Conservation (phyloP, 805 yeast species). For the Candida railenensis region DNA sequence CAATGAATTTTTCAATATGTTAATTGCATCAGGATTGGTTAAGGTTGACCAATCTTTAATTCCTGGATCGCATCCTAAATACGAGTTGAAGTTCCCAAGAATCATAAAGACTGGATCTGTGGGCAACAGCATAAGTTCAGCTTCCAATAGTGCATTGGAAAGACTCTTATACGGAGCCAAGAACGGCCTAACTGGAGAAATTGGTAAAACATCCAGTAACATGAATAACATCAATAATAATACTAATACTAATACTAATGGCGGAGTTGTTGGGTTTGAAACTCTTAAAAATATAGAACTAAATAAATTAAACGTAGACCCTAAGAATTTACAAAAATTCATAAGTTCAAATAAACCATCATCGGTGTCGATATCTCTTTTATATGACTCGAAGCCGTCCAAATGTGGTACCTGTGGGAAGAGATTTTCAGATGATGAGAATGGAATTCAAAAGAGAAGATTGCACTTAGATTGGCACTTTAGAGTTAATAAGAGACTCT, state of each 20-base stretch:
- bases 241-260: conserved; percentile 12
- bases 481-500: conserved; percentile 76
- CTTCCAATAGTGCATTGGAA: conserved; percentile 5
- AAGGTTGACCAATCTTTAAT: conserved; percentile 39
- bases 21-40: conserved; percentile 38
- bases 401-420: conserved; percentile 92
- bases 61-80: conserved; percentile 36
- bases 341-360: conserved; percentile 37
- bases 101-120: conserved; percentile 15
- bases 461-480: conserved; percentile 95
- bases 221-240: conserved; percentile 3
- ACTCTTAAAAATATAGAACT: conserved; percentile 32
- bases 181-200: not conserved
- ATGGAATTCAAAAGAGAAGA: conserved; percentile 53
- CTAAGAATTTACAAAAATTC: conserved; percentile 31
- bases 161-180: conserved; percentile 1
- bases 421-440: conserved; percentile 63
- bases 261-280: conserved; percentile 21
- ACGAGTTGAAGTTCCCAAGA: conserved; percentile 30
- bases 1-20: conserved; percentile 30
- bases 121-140: not conserved
- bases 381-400: conserved; percentile 63
- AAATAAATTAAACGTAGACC: conserved; percentile 17
- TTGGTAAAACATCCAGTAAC: not conserved
- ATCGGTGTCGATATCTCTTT: conserved; percentile 35